Evolutionary conservation across 2,329 filamentous ascomycete species (phyloP).

Genomic region (Exophiala dermatitidis): DNA sequence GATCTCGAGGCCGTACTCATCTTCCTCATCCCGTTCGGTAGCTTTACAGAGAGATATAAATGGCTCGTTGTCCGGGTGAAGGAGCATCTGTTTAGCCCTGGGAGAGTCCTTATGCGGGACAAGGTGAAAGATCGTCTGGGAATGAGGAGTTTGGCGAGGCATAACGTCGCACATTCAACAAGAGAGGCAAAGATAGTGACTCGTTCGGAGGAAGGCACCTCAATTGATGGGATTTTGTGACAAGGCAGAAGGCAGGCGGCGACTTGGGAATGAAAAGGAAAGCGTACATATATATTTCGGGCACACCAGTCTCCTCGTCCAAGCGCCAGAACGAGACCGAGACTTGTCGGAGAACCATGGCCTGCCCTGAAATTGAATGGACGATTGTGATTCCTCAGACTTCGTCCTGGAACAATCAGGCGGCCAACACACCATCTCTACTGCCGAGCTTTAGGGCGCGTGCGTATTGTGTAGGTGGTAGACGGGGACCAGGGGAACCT

Average conservation of each 20-base stretch:
- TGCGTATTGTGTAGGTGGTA: too few species aligned
- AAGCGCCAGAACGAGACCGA: neutral
- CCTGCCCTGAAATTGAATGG: too few species aligned
- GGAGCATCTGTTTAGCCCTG: conserved; percentile 7
- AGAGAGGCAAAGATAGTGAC: neutral
- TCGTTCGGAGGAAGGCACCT: neutral
- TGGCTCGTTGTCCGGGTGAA: conserved; percentile 7
- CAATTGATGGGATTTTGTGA: neutral
- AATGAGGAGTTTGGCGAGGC: conserved; percentile 8
- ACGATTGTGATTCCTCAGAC: too few species aligned
- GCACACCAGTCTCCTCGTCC: neutral
- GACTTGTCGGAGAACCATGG: too few species aligned
- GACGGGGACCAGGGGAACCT: too few species aligned
- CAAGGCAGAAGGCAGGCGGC: neutral
- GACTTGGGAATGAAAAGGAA: neutral
- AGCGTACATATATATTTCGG: neutral
- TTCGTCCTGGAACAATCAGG: too few species aligned
- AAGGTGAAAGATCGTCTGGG: conserved; percentile 10
- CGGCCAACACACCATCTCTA: too few species aligned
- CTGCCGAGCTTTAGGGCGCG: too few species aligned
- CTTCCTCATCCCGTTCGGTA: neutral
- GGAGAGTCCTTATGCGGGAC: conserved; percentile 6
- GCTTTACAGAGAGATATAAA: conserved; percentile 10
- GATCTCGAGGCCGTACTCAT: conserved; percentile 9
- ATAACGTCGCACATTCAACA: conserved; percentile 6